Evolutionary conservation across 768 basidiomycete species (phyloP).

Genomic region (Gautieria morchelliformis): DNA sequence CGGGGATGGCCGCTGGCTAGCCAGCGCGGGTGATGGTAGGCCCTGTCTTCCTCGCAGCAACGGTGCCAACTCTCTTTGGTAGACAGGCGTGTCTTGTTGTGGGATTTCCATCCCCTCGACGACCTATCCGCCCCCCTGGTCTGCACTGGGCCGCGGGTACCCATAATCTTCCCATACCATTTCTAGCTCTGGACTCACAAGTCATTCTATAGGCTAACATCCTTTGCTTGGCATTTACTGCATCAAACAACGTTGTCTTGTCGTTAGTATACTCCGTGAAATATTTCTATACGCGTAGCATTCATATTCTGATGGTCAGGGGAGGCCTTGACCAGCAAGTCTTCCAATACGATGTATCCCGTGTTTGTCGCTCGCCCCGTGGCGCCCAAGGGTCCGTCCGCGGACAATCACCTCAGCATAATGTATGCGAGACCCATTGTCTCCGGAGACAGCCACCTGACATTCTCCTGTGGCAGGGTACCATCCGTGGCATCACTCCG

Average conservation of each 20-base stretch:
- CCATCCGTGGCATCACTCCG: constrained; percentile 52
- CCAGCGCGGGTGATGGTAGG: constrained; percentile 50
- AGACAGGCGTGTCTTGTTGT: constrained; percentile 46
- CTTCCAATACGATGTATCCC: constrained; percentile 44
- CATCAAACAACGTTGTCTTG: constrained; percentile 50
- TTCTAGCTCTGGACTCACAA: background rate
- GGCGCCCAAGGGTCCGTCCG: constrained; percentile 19
- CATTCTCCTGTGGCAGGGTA: constrained; percentile 41
- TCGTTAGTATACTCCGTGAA: constrained; percentile 37
- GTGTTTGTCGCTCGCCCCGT: constrained; percentile 14
- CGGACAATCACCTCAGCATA: constrained; percentile 22
- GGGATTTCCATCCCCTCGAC: constrained; percentile 61
- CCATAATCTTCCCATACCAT: background rate
- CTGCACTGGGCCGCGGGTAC: constrained; percentile 40
- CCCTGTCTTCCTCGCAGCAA: background rate
- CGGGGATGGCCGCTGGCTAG: constrained; percentile 50
- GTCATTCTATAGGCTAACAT: constrained; percentile 48
- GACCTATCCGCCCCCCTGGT: constrained; percentile 31
- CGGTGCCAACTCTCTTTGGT: background rate
- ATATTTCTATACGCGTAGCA: background rate
- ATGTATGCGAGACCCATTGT: constrained; percentile 10
- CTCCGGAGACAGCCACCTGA: constrained; percentile 16
- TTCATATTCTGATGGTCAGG: constrained; percentile 23
- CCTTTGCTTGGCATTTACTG: constrained; percentile 62
- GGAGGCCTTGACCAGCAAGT: constrained; percentile 46